These are phyloP conservation scores for Candida railenensis DNA, from an alignment of 805 yeast genomes.

Conservation along the genomic window DNA sequence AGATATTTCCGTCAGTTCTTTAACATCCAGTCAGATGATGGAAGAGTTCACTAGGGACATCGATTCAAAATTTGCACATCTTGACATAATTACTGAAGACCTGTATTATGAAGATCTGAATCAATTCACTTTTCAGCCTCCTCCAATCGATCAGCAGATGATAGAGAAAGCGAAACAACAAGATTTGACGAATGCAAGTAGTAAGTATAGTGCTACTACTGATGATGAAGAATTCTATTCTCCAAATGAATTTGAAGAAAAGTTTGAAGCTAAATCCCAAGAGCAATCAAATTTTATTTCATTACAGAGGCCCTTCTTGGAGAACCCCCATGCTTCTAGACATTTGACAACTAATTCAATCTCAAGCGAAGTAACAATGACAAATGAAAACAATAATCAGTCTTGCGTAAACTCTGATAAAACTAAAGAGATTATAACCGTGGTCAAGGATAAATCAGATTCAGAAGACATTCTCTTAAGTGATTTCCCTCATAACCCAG, in stretches of 20 bases:
- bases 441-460: conserved; percentile 7
- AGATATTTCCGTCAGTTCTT: conserved; percentile 23
- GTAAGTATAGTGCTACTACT: conserved; percentile 10
- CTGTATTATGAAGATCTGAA: neutral
- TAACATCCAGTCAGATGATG: conserved; percentile 25
- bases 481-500: conserved; percentile 13
- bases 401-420: neutral
- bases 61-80: conserved; percentile 13
- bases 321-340: neutral
- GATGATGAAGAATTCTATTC: conserved; percentile 36
- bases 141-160: neutral
- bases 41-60: conserved; percentile 28
- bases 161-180: neutral
- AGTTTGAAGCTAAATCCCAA: neutral
- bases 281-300: neutral
- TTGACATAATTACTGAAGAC: conserved; percentile 2
- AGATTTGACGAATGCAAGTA: conserved; percentile 2
- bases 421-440: conserved; percentile 9
- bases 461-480: neutral
- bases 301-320: neutral
- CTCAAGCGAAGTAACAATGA: conserved; percentile 23
- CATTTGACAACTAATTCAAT: conserved; percentile 6
- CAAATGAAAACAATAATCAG: conserved; percentile 9
- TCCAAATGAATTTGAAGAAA: conserved; percentile 25
- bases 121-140: conserved; percentile 2